Conservation (phyloP, 2,329 filamentous ascomycete genomes). For the Zymoseptoria crescenta region DNA sequence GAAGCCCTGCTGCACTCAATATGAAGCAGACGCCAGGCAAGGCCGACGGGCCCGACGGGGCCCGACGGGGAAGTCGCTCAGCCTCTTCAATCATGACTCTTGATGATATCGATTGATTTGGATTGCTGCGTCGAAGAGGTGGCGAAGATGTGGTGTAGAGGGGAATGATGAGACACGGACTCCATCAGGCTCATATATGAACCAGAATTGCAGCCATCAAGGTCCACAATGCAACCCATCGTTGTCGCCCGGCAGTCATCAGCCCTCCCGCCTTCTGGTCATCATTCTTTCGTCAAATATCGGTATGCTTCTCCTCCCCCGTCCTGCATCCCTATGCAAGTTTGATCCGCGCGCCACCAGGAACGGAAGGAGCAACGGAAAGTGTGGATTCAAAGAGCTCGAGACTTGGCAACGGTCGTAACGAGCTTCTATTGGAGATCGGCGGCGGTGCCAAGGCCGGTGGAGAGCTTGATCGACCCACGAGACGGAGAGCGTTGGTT, state of each 20-base stretch:
- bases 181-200: background rate
- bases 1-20: background rate
- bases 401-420: background rate
- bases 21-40: background rate
- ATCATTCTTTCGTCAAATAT: background rate
- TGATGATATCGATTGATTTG: background rate
- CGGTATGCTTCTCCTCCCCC: too few species aligned
- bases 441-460: background rate
- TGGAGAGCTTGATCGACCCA: background rate
- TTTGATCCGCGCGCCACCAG: background rate
- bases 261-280: background rate
- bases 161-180: background rate
- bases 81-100: background rate
- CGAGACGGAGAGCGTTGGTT: background rate
- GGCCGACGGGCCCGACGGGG: background rate
- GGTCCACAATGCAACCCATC: background rate
- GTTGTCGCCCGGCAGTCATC: background rate
- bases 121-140: background rate
- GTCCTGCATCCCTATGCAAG: background rate
- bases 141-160: background rate
- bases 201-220: background rate
- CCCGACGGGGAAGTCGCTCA: background rate
- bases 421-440: background rate
- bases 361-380: background rate
- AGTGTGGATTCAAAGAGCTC: background rate